Evolutionary conservation across 2,329 filamentous ascomycete species (phyloP).

Genomic region (Rosellinia necatrix): DNA sequence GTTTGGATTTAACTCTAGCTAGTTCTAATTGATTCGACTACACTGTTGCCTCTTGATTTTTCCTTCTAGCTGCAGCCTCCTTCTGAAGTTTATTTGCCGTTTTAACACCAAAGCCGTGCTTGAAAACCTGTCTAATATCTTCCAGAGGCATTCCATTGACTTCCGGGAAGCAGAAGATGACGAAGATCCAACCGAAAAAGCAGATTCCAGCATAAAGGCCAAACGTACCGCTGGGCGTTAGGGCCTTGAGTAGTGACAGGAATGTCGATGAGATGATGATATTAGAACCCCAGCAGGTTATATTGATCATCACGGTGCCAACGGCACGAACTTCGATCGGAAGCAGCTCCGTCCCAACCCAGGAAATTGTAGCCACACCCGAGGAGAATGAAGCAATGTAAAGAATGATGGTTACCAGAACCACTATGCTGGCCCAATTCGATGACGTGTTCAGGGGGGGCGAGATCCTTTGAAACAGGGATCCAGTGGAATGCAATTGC

Average conservation of each 20-base stretch:
- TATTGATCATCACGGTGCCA: slow-evolving; percentile 50
- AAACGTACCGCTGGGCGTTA: slow-evolving; percentile 52
- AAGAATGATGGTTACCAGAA: slow-evolving; percentile 48
- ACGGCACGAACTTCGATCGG: slow-evolving; percentile 49
- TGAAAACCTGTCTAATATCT: slow-evolving; percentile 34
- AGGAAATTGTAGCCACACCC: slow-evolving; percentile 49
- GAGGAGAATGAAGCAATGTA: slow-evolving; percentile 50
- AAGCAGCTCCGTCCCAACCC: slow-evolving; percentile 50
- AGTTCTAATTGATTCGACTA: no score
- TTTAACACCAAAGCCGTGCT: slow-evolving; percentile 1
- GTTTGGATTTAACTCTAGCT: no score
- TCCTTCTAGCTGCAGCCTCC: background rate
- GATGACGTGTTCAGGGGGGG: slow-evolving; percentile 39
- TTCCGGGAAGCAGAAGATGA: slow-evolving; percentile 53
- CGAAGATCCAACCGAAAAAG: slow-evolving; percentile 50
- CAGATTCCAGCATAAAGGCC: slow-evolving; percentile 54
- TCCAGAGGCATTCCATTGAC: slow-evolving; percentile 57
- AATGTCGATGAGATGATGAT: slow-evolving; percentile 53
- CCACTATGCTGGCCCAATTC: slow-evolving; percentile 42
- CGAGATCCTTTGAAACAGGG: slow-evolving; percentile 43
- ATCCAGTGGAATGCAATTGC: slow-evolving; percentile 50
- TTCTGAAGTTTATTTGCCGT: background rate
- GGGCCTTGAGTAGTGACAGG: slow-evolving; percentile 50
- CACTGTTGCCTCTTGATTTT: background rate
- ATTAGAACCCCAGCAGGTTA: slow-evolving; percentile 48